Conservation (phyloP, 176 grass and related monocot genomes). For the Sorghum bicolor region Sorghum_bicolor_NCBIv3 NC_012878.2:51054501-51055000, state of each 20-base stretch:
- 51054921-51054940: constrained; percentile 39
- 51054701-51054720: not conserved
- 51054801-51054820: not conserved
- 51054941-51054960: constrained; percentile 12
- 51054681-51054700: not conserved
- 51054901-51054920: constrained; percentile 27
- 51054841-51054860: not conserved
- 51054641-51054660: not conserved
- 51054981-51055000: constrained; percentile 24
- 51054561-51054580: not conserved
- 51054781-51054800: constrained; percentile 21
- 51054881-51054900: constrained; percentile 12
- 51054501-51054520: constrained; percentile 18
- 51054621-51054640: not conserved
- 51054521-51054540: constrained; percentile 19
- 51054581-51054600: not conserved
- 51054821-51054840: not conserved
- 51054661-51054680: not conserved
- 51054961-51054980: constrained; percentile 23
- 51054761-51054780: not conserved
- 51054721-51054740: not conserved
- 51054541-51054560: not conserved
- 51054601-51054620: constrained; percentile 20
- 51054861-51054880: not conserved
- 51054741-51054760: not conserved